Percentiles rank a stretch among this genome's conserved stretches.
Evolutionary conservation across 2,329 filamentous ascomycete genomes (phyloP).

Genomic region (Pseudocercospora crystallina): DNA sequence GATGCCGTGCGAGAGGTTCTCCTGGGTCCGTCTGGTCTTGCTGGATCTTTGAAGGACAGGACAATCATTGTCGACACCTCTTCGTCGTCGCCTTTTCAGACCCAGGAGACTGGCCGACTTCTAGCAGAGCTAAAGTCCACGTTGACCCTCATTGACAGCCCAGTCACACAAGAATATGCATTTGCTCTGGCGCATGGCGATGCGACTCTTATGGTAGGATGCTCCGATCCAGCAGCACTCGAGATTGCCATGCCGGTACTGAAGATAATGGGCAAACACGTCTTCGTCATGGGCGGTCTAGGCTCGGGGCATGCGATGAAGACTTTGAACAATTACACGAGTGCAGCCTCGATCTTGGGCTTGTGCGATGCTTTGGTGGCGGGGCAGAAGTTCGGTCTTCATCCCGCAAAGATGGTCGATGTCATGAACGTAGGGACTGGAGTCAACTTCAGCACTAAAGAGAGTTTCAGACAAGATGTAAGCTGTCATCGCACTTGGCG

Average conservation of each 20-base stretch:
- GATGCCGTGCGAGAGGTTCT: conserved; percentile 32
- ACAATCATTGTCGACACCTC: conserved; percentile 33
- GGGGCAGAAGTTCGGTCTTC: conserved; percentile 35
- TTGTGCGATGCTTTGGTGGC: conserved; percentile 33
- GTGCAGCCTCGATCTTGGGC: conserved; percentile 31
- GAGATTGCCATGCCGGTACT: conserved; percentile 33
- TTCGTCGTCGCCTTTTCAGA: conserved; percentile 35
- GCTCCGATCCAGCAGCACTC: conserved; percentile 26
- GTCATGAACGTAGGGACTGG: conserved; percentile 42
- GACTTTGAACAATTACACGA: conserved; percentile 36
- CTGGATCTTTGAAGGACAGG: conserved; percentile 26
- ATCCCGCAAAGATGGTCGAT: conserved; percentile 39
- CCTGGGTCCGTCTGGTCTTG: conserved; percentile 22
- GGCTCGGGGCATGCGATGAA: conserved; percentile 36
- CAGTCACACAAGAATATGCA: conserved; percentile 35
- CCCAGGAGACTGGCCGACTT: conserved; percentile 28
- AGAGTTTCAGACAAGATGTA: conserved; percentile 24
- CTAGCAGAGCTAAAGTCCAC: conserved; percentile 25
- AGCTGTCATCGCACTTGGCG: conserved; percentile 1
- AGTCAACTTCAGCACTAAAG: conserved; percentile 36
- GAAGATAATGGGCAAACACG: conserved; percentile 33
- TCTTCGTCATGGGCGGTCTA: conserved; percentile 35
- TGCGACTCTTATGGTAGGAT: conserved; percentile 37
- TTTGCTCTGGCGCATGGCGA: conserved; percentile 33
- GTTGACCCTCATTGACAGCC: conserved; percentile 34